phyloP scores from a whole-genome alignment of 495 filamentous ascomycete species.

The Jackrogersella minutella region DNA sequence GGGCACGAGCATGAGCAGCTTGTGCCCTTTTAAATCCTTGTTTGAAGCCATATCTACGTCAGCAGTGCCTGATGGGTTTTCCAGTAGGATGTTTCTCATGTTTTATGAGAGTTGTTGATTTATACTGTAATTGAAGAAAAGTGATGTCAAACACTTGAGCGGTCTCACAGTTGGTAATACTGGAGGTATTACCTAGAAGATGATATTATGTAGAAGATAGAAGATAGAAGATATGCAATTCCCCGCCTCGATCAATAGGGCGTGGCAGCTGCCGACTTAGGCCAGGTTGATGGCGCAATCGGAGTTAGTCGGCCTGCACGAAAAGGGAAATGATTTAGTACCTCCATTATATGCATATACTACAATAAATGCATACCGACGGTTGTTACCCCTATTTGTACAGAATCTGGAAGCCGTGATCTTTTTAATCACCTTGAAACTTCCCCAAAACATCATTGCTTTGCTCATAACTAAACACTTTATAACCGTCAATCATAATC shows the following conservation, averaged over 20 bases:
- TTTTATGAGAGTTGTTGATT: background rate
- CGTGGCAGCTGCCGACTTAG: conserved; percentile 33
- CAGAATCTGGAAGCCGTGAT: no score
- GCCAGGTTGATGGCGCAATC: conserved; percentile 34
- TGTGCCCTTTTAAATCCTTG: conserved; percentile 54
- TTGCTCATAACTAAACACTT: no score
- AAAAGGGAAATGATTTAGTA: conserved; percentile 8
- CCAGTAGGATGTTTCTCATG: conserved; percentile 32
- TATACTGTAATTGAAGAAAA: background rate
- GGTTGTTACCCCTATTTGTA: no score
- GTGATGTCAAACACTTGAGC: background rate
- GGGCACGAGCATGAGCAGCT: conserved; percentile 57
- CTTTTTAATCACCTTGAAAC: no score
- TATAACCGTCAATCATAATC: no score
- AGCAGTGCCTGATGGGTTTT: conserved; percentile 29
- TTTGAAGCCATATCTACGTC: conserved; percentile 36
- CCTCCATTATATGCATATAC: no score
- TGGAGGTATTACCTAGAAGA: background rate
- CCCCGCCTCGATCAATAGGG: conserved; percentile 19
- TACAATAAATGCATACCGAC: no score
- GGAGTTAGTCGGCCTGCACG: conserved; percentile 2
- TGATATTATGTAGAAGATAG: no score
- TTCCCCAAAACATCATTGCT: no score
- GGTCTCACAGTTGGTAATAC: conserved; percentile 1
- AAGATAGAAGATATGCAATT: background rate